Base-by-base conservation (phyloP, 2,329 filamentous ascomycete genomes). In the Aspergillus pseudoterreus region DNA sequence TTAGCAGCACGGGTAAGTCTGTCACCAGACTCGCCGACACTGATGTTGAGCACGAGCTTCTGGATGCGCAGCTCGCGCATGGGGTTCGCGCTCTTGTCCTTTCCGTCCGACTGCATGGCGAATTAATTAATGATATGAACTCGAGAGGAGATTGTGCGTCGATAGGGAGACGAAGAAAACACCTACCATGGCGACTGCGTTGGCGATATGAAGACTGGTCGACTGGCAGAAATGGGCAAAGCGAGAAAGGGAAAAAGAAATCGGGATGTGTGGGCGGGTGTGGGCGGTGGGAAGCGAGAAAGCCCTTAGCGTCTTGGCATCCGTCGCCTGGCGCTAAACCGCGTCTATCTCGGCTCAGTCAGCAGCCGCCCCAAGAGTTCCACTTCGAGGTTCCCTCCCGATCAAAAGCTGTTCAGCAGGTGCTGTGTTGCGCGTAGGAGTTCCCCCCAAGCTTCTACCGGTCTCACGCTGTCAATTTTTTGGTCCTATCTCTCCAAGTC, bases 11-110 rank as follows among this genome's bases (percentile, higher is more conserved):
- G 90, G 71, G 94, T 99, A 76, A 99, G 88, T 87, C 94, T 95
- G 83, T 99, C 94, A 90, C 94, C 94, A 87, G 92, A 97, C 85
- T 99, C 94, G 82, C 94, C 94, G 72, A 99, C 94, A 70, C 90
- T 96, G 81, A 96, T 96, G 87, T 96, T 96, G 77, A 96, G 89
- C 79, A 96, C 92, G 78, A 96, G 90, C 85, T 96, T 96, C 83
- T 95, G 90, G 82, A 96, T 94, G 83, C 91, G 90, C 77, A 97
- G 90, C 83, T 99, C 92, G 83, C 92, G 90, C 94, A 99, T 99
- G 82, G 94, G 92, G 86, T 99, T 99, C 78, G 83, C 82, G 77
- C 83, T 77, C 85, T 97, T 96, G 71, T 84, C 81, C 71, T 78
- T 81, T 71, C 73, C 72, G 77, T 92, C 89, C 78, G 87, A 82